Percentiles rank a stretch among this genome's conserved stretches.
Conservation (phyloP, 2,329 filamentous ascomycete species). For the Lachnellula willkommii region DNA sequence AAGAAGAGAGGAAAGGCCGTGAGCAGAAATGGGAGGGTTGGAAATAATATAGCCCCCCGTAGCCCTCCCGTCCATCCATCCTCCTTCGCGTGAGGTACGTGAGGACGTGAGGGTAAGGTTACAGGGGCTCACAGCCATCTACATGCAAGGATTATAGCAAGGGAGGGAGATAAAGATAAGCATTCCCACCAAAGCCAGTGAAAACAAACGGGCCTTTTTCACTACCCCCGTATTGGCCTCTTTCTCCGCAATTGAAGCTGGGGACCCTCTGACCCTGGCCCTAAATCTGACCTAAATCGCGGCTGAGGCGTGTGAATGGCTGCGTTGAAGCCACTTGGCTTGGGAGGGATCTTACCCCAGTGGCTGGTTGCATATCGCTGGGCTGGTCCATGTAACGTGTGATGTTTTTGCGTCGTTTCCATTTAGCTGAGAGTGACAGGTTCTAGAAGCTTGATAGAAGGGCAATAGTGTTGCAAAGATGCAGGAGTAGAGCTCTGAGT, state of each 20-base stretch:
- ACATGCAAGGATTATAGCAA: too few relatives aligned
- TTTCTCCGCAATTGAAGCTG: neutral
- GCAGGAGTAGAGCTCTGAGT: neutral
- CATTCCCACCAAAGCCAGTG: too few relatives aligned
- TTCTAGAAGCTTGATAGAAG: neutral
- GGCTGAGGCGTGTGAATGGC: neutral
- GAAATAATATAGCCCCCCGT: neutral
- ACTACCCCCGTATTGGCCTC: neutral
- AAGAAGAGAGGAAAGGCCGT: neutral
- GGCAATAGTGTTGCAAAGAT: neutral
- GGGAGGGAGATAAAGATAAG: too few relatives aligned
- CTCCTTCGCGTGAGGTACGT: neutral
- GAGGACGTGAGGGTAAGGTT: too few relatives aligned
- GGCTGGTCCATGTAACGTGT: slow-evolving; percentile 22
- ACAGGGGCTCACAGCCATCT: too few relatives aligned
- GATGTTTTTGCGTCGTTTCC: slow-evolving; percentile 3
- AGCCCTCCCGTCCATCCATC: neutral
- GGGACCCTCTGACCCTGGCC: neutral
- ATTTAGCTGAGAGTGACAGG: neutral
- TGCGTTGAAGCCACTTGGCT: neutral
- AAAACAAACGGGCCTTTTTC: neutral
- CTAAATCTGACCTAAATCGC: neutral
- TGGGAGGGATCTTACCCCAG: slow-evolving; percentile 3
- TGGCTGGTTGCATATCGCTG: slow-evolving; percentile 20
- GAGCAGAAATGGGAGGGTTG: neutral